Conservation (phyloP, 108 stramenopile genomes). For the Pseudonitzschia multiseries region DNA sequence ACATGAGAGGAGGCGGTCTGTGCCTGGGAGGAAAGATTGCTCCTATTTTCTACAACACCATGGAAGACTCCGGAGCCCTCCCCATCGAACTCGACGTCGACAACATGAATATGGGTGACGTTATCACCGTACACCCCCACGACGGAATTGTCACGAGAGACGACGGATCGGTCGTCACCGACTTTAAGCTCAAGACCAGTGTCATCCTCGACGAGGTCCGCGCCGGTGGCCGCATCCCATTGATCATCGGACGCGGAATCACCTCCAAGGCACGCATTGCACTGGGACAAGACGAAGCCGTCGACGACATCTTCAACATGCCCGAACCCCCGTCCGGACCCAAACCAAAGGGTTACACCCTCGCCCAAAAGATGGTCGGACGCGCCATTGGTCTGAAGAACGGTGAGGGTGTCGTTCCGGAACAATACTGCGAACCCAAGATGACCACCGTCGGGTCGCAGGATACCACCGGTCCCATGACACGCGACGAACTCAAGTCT, state of each 20-base stretch:
- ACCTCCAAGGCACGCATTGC: conserved; percentile 88
- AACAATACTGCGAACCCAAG: conserved; percentile 93
- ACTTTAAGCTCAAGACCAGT: conserved; percentile 88
- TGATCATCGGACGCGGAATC: conserved; percentile 92
- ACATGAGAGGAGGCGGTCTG: conserved; percentile 87
- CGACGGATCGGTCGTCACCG: conserved; percentile 83
- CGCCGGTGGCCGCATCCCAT: conserved; percentile 94
- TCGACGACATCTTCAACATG: conserved; percentile 78
- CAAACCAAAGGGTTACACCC: conserved; percentile 83
- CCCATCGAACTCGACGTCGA: conserved; percentile 92
- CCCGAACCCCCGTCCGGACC: conserved; percentile 58
- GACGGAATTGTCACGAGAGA: conserved; percentile 80
- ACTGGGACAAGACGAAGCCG: conserved; percentile 70
- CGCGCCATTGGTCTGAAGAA: conserved; percentile 80
- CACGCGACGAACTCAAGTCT: conserved; percentile 90
- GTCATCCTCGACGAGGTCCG: conserved; percentile 94
- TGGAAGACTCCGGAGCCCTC: conserved; percentile 95
- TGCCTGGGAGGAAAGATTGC: conserved; percentile 95
- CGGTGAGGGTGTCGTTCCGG: conserved; percentile 78
- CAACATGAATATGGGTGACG: conserved; percentile 90
- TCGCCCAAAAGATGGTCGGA: conserved; percentile 97
- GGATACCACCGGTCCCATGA: conserved; percentile 98
- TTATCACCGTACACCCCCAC: conserved; percentile 90
- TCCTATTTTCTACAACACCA: conserved; percentile 97
- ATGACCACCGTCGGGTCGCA: conserved; percentile 97